phyloP scores from a whole-genome alignment of 1,284 basidiomycete genomes.

The Rhodotorula sp. region DNA sequence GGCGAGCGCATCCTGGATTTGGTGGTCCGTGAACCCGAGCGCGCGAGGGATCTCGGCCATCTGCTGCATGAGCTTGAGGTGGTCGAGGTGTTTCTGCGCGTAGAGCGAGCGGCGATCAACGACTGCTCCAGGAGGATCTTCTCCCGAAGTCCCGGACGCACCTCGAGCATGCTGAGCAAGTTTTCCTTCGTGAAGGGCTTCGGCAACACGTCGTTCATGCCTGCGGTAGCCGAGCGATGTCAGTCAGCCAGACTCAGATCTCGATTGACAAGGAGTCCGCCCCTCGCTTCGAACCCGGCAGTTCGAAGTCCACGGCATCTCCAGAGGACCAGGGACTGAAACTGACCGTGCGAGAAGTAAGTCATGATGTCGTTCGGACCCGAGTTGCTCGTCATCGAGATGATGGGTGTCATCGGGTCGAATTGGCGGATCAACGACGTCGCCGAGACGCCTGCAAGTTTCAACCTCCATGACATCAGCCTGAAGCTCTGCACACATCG shows the following conservation, averaged over 20 bases:
- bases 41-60: conserved; percentile 69
- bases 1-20: conserved; percentile 42
- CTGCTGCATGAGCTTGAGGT: conserved; percentile 85
- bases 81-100: conserved; percentile 80
- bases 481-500: no score
- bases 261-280: no score
- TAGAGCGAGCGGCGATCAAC: neutral
- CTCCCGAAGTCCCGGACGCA: conserved; percentile 48
- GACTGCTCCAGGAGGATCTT: no score
- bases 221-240: conserved; percentile 48
- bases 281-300: conserved; percentile 73
- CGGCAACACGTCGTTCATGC: conserved; percentile 96
- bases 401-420: conserved; percentile 90
- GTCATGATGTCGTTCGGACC: conserved; percentile 87
- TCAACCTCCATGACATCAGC: no score
- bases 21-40: conserved; percentile 61
- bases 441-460: conserved; percentile 65
- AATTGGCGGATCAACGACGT: conserved; percentile 92
- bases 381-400: conserved; percentile 94
- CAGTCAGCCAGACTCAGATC: no score
- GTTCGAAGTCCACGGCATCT: conserved; percentile 52
- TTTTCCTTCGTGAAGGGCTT: conserved; percentile 96
- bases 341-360: conserved; percentile 74
- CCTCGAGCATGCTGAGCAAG: conserved; percentile 86
- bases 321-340: no score